These are phyloP conservation scores for Xylaria intraflava DNA, from an alignment of 495 filamentous ascomycete species.

Conservation along the genomic window DNA sequence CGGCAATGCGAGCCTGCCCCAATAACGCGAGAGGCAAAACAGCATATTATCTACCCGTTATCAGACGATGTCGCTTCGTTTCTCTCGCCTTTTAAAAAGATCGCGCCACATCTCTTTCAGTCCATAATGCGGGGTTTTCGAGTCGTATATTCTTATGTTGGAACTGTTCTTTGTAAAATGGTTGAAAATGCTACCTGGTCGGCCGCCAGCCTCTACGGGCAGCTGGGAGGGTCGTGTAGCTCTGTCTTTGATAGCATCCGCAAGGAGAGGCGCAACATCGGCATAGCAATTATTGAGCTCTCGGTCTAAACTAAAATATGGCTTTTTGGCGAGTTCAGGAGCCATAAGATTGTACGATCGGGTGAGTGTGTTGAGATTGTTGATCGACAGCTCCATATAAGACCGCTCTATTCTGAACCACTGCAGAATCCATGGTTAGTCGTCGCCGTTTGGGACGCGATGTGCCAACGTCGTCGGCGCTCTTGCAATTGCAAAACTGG, in stretches of 20 bases:
- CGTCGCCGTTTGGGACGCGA: not conserved
- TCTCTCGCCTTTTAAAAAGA: constrained; percentile 41
- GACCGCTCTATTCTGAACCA: constrained; percentile 66
- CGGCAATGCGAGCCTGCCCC: too few species aligned
- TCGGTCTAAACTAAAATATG: constrained; percentile 78
- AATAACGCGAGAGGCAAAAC: not conserved
- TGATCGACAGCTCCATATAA: constrained; percentile 74
- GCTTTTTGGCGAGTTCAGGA: constrained; percentile 84
- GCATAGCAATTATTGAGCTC: constrained; percentile 77
- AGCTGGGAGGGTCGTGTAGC: constrained; percentile 48
- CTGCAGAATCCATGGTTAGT: not conserved
- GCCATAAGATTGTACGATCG: constrained; percentile 94
- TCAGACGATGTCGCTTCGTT: not conserved
- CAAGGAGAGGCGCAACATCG: constrained; percentile 72
- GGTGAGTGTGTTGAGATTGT: constrained; percentile 69
- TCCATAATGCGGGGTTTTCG: constrained; percentile 68
- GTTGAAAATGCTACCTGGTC: constrained; percentile 32
- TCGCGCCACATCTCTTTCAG: constrained; percentile 85
- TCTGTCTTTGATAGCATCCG: constrained; percentile 62
- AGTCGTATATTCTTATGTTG: constrained; percentile 60
- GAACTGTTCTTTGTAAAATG: constrained; percentile 42
- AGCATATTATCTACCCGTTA: not conserved
- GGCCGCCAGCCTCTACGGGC: constrained; percentile 23
- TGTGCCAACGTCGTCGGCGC: not conserved
- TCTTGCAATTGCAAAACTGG: not conserved